Evolutionary conservation across 139 green algal species (phyloP).

Genomic region (Dunaliella primolecta): DNA sequence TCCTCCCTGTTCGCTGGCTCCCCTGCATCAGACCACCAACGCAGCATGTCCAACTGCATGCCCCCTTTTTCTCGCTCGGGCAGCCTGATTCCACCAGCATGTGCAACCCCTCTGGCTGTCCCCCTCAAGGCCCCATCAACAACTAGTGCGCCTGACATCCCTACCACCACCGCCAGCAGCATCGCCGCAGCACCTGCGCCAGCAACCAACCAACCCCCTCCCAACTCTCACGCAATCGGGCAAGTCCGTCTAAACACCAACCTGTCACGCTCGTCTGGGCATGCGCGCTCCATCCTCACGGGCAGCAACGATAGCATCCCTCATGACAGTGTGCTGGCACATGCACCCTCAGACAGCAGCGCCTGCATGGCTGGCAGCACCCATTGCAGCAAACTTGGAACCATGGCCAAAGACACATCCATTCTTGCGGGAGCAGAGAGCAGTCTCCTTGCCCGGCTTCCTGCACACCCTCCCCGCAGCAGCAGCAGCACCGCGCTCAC

Average conservation of each 20-base stretch:
- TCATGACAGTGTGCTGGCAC: not conserved
- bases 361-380: not conserved
- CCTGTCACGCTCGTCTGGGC: not conserved
- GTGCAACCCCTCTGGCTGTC: too few species aligned
- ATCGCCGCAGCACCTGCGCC: too few species aligned
- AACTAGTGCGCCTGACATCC: too few species aligned
- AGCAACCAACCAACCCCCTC: too few species aligned
- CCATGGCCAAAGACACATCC: not conserved
- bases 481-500: not conserved
- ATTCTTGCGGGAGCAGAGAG: not conserved
- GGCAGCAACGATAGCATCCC: not conserved
- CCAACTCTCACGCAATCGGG: too few species aligned
- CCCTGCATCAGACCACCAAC: too few species aligned
- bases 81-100: too few species aligned
- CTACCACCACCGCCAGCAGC: too few species aligned
- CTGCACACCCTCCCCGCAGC: not conserved
- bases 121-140: too few species aligned
- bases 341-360: not conserved
- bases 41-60: too few species aligned
- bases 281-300: not conserved
- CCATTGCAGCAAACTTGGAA: too few species aligned
- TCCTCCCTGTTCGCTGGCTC: not conserved
- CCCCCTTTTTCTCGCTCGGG: not conserved
- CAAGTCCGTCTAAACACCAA: not conserved
- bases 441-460: not conserved